Base-by-base conservation (phyloP, 2,329 filamentous ascomycete genomes). In the Pseudocercospora fuligena region DNA sequence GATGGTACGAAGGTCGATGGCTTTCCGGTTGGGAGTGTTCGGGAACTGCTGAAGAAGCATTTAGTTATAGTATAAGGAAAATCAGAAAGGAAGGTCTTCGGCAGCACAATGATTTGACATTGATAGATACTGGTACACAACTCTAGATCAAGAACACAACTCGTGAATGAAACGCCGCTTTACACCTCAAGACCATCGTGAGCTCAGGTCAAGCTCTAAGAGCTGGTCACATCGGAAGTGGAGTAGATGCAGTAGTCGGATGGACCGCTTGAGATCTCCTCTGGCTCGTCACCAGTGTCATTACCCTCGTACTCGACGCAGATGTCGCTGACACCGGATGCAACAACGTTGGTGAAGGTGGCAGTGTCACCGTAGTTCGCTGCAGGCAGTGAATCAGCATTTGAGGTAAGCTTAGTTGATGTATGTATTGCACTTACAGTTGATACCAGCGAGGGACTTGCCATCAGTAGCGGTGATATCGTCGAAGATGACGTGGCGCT, bases 1-100 rank as follows among this genome's bases (percentile, higher is more conserved):
- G 79, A 82, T 59, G 85, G 83, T 1, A 76, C 79, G 7, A 83
- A 73, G 27, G 78, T 87, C 1, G 83, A 86, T 57, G 86, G 82
- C 0, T 74, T 87, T 49, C 83, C 85, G 31, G 74, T 87, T 36
- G 79, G 81, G 0, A 78, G 74, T 61, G 76, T 86, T 0, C 84
- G 79, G 71, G 78, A 80, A 2, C 80, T 87, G 43, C 79, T 87
- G 70, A 77, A 77, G 5, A 80, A 79, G 69, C 81, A 82, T 61
- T 67, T 74, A 11, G 65, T 73, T 1, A 64, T 62, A 59, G 61
- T 69, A 9, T 69, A 43, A 65, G 14, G 21, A 23, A 2, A 21
- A 25, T n/a, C 19, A 49, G 19, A 51, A 19, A 5, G 16, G 6
- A 43, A 8, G 7, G n/a, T 43, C n/a, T 1, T 8, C 23, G 47